These are phyloP conservation scores for Tylopilus cervinicoccineus DNA, from an alignment of 768 basidiomycete genomes.

Conservation along the genomic window DNA sequence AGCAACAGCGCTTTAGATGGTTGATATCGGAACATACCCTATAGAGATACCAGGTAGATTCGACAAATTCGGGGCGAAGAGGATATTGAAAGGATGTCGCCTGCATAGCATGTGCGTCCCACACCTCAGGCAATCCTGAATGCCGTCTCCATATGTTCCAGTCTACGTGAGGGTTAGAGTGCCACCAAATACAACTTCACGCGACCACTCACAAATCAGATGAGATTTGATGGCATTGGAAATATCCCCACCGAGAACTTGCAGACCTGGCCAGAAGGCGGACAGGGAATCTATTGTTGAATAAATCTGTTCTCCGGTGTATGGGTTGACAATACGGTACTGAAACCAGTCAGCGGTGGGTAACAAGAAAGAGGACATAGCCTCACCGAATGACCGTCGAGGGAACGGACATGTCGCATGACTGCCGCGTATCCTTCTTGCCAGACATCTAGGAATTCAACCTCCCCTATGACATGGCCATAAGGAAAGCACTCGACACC, in stretches of 20 bases:
- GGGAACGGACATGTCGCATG: constrained; percentile 79
- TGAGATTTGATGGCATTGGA: constrained; percentile 92
- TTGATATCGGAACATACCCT: constrained; percentile 44
- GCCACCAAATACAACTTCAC: neutral
- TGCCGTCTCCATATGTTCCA: constrained; percentile 92
- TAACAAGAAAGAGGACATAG: neutral
- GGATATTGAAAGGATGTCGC: constrained; percentile 80
- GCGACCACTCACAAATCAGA: constrained; percentile 61
- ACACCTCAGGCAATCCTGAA: constrained; percentile 89
- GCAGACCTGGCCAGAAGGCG: constrained; percentile 97
- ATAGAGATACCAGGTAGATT: constrained; percentile 96
- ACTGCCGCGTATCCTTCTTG: constrained; percentile 77
- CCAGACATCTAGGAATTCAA: constrained; percentile 80
- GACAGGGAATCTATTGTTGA: constrained; percentile 90
- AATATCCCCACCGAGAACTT: constrained; percentile 81
- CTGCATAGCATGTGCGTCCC: constrained; percentile 69
- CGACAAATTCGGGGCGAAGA: constrained; percentile 87
- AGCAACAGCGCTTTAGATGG: neutral
- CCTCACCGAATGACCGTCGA: constrained; percentile 84
- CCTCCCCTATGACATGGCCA: constrained; percentile 49
- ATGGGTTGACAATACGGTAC: constrained; percentile 86
- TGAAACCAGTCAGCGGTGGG: constrained; percentile 29
- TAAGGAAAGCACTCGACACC: neutral
- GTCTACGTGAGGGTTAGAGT: constrained; percentile 41
- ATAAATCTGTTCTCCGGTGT: constrained; percentile 69